A percentile compares a stretch with the other conserved stretches of the same genome.
phyloP scores from a whole-genome alignment of 345 rosid species.

The Eucalyptus tenuipes region DNA sequence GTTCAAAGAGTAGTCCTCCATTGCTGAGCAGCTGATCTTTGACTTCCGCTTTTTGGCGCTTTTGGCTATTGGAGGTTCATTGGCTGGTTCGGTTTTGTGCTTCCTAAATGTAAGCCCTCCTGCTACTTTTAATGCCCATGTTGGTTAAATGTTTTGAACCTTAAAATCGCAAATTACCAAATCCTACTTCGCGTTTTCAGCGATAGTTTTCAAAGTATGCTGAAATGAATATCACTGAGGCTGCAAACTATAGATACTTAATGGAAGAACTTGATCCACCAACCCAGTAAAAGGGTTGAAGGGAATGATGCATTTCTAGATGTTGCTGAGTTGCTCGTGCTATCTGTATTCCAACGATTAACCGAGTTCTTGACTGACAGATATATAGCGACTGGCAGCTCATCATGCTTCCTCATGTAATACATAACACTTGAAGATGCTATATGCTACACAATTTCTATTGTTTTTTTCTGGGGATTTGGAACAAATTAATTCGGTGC shows the following conservation, averaged over 20 bases:
- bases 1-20: neutral
- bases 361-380: neutral
- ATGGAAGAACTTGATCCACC: neutral
- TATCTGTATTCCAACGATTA: neutral
- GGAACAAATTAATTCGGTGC: neutral
- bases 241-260: neutral
- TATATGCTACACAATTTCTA: neutral
- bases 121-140: neutral
- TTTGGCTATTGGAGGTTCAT: conserved; percentile 68
- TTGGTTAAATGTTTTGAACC: neutral
- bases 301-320: neutral
- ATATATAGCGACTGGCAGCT: neutral
- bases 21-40: conserved; percentile 47
- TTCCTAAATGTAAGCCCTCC: conserved; percentile 61
- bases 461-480: neutral
- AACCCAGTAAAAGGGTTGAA: neutral
- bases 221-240: neutral
- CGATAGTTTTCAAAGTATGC: neutral
- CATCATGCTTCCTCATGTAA: neutral
- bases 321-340: neutral
- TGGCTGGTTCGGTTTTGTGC: conserved; percentile 86
- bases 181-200: neutral
- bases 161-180: neutral
- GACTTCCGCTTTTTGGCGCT: conserved; percentile 91
- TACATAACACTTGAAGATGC: neutral